Evolutionary conservation across 495 filamentous ascomycete genomes (phyloP), one percentile per base, ranked within the genome.

Genomic region (Apodospora peruviana): DNA sequence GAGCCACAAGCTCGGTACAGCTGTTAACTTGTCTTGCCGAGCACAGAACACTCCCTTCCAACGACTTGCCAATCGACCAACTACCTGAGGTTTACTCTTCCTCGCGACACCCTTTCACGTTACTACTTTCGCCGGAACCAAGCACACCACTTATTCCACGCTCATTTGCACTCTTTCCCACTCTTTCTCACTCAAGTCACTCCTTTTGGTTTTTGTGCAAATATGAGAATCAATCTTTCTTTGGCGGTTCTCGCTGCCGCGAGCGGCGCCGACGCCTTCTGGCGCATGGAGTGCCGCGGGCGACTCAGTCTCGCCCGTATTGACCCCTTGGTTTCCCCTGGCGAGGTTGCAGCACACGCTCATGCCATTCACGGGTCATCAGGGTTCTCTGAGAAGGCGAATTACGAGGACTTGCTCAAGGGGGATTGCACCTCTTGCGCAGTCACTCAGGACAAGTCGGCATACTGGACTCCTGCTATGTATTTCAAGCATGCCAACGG

Each of bases 241-340:
- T 36, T 68, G 19, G 54, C 56, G 17, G 32, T 61, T 25, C 45
- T 68, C 17, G 53, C 58, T 27, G 53, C 63, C 25, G 41, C 65
- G 16, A 52, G 65, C 43, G 55, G 62, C 25, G 65, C 74, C 29
- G 56, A 77, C 53, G 90, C 87, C 29, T 95, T 95, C 67, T 96
- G 88, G 88, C 88, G 90, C 67, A 81, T 95, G 73, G 83, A 84
- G 44, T 96, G 90, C 62, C 81, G 74, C 50, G 82, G 79, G 51
- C 74, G 74, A 37, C 73, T 78, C 51, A 87, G 80, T 56, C 51
- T 88, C 32, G 82, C 79, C 45, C 76, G 86, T 32, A 69, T 85
- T 37, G 90, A 95, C 59, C 88, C 90, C 5, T 70, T 94, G 36
- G 70, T 88, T 18, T 64, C 67, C 53, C 81, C 80, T 12, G 81